phyloP scores from a whole-genome alignment of 208 protist species.

The Leishmania turanica region DNA sequence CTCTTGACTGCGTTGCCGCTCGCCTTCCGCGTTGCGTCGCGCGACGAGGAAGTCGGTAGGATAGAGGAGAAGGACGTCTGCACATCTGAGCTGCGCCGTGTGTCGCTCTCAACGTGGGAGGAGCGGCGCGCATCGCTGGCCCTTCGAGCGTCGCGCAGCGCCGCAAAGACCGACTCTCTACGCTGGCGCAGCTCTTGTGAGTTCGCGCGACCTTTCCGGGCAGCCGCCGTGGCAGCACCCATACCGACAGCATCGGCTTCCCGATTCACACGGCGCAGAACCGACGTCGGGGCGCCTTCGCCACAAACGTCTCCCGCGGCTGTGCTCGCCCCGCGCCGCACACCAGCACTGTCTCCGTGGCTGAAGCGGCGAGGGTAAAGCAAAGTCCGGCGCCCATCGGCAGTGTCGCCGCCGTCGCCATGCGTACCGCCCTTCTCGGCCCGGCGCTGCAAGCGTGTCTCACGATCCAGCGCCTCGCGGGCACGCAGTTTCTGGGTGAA shows the following conservation, averaged over 20 bases:
- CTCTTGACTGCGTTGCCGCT: neutral
- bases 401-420: neutral
- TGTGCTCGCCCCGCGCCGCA: neutral
- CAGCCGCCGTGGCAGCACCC: neutral
- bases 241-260: neutral
- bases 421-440: slow-evolving; percentile 23
- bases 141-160: slow-evolving; percentile 1
- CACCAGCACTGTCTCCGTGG: neutral
- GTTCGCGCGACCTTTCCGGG: neutral
- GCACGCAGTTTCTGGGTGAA: slow-evolving; percentile 47
- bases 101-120: neutral
- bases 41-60: neutral
- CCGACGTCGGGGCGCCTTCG: neutral
- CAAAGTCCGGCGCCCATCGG: neutral
- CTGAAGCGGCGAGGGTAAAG: neutral
- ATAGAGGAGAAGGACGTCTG: neutral
- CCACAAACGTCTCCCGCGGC: neutral
- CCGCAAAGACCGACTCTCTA: slow-evolving; percentile 15
- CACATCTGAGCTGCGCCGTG: neutral
- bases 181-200: slow-evolving; percentile 16
- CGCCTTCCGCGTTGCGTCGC: neutral
- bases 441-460: slow-evolving; percentile 30
- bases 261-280: neutral
- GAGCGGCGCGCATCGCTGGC: neutral
- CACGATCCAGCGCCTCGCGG: slow-evolving; percentile 39